Conservation (phyloP, 306 rosid genomes). For the Malus fusca region DNA sequence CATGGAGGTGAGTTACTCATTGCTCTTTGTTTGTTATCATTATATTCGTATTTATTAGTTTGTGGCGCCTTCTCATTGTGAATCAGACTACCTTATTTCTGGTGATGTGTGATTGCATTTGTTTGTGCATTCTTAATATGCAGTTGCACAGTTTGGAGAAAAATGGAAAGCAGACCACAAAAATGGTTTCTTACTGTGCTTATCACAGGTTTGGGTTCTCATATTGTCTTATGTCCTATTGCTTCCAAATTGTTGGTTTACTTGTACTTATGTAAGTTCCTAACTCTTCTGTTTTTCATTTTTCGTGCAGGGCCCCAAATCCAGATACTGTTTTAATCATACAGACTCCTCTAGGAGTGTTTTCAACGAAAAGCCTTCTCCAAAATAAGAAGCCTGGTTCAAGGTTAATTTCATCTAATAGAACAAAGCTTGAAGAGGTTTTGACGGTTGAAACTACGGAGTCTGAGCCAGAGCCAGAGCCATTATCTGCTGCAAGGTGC, state of each 20-base stretch:
- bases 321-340: conserved; percentile 88
- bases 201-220: conserved; percentile 77
- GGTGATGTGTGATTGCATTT: conserved; percentile 10
- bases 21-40: not conserved
- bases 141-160: conserved; percentile 95
- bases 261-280: not conserved
- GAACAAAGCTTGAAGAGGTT: conserved; percentile 49
- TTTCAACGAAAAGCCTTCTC: conserved; percentile 85
- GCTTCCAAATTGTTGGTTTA: not conserved
- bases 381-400: conserved; percentile 84
- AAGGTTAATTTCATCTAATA: conserved; percentile 75
- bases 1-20: conserved; percentile 72
- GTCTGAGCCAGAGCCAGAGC: conserved; percentile 58
- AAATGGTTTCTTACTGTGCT: conserved; percentile 94
- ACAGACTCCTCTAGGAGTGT: conserved; percentile 87
- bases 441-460: conserved; percentile 45
- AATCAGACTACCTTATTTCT: conserved; percentile 7
- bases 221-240: not conserved
- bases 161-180: conserved; percentile 82
- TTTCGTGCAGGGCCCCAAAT: conserved; percentile 86
- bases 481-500: conserved; percentile 87
- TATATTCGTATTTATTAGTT: not conserved
- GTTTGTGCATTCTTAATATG: conserved; percentile 24
- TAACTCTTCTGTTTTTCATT: conserved; percentile 10
- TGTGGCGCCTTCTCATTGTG: not conserved